These are phyloP conservation scores for Ophryocystis elektroscirrha DNA, from an alignment of 169 alveolate species.

Conservation along the genomic window DNA sequence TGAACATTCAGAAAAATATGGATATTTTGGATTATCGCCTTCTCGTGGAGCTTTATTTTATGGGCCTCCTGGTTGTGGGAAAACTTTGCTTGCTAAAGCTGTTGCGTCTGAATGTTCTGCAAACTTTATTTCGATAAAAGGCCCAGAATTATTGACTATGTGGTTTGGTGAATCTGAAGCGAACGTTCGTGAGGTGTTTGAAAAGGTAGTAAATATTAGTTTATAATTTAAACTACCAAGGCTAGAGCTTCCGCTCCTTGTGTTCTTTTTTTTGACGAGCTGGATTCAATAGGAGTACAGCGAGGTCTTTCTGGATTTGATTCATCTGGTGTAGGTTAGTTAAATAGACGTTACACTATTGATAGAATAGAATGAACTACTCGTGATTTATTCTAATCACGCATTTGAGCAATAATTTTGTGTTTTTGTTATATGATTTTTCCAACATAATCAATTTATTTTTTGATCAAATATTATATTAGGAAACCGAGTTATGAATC, in stretches of 20 bases:
- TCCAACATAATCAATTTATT: too few relatives aligned
- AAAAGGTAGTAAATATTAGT: conserved; percentile 47
- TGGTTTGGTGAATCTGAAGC: conserved; percentile 99
- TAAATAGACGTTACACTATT: background rate
- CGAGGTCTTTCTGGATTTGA: too few relatives aligned
- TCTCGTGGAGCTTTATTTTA: conserved; percentile 95
- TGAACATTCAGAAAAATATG: conserved; percentile 84
- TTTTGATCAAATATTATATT: too few relatives aligned
- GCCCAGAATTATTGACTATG: conserved; percentile 95
- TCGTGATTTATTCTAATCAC: conserved; percentile 4
- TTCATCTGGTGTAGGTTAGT: too few relatives aligned
- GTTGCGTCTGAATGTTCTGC: conserved; percentile 97
- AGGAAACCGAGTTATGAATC: conserved; percentile 97
- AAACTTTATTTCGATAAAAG: conserved; percentile 91
- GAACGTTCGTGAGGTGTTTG: conserved; percentile 97
- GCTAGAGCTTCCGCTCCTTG: conserved; percentile 98
- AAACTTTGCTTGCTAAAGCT: conserved; percentile 93
- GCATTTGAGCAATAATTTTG: too few relatives aligned
- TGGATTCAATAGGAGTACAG: conserved; percentile 95
- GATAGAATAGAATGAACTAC: background rate
- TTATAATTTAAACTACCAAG: background rate
- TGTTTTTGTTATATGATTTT: too few relatives aligned
- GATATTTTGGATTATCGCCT: conserved; percentile 83
- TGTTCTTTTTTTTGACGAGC: conserved; percentile 95
- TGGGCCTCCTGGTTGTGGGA: conserved; percentile 99